Evolutionary conservation across 176 grass and related monocot genomes (phyloP).

Genomic region (Panicum miliaceum): DNA sequence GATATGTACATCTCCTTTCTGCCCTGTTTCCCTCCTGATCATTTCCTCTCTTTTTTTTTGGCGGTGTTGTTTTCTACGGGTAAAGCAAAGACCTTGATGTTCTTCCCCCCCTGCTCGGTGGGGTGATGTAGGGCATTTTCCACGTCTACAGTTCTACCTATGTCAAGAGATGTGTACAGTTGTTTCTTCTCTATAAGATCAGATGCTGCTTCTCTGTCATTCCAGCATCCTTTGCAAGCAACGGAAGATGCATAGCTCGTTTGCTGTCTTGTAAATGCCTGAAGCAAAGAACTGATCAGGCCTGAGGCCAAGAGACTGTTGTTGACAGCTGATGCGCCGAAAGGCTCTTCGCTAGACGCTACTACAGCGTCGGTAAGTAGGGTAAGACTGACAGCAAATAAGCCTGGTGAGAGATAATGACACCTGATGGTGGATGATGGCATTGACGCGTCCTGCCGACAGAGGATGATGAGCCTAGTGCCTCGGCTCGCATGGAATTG

Average conservation of each 20-base stretch:
- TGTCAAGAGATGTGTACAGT: conserved; percentile 49
- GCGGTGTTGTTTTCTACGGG: conserved; percentile 7
- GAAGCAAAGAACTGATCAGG: conserved; percentile 42
- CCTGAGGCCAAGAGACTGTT: not conserved
- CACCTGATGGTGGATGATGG: not conserved
- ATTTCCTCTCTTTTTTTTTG: not conserved
- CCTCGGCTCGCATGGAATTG: not conserved
- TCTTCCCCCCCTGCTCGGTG: conserved; percentile 62
- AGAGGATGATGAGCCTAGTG: not conserved
- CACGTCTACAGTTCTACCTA: conserved; percentile 18
- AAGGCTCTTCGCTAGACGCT: not conserved
- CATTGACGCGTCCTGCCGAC: not conserved
- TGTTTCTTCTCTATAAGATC: conserved; percentile 26
- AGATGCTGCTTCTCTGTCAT: not conserved
- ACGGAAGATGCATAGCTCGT: not conserved
- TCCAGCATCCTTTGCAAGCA: not conserved
- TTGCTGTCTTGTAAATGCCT: not conserved
- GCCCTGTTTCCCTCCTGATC: conserved; percentile 30
- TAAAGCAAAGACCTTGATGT: conserved; percentile 43
- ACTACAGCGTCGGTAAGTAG: not conserved
- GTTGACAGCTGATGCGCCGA: not conserved
- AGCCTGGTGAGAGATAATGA: not conserved
- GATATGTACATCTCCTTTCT: conserved; percentile 59
- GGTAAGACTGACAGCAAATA: conserved; percentile 2
- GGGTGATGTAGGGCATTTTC: conserved; percentile 68